Evolutionary conservation across 345 rosid genomes (phyloP), one percentile per base, ranked within the genome.

Genomic region (Salix exigua): DNA sequence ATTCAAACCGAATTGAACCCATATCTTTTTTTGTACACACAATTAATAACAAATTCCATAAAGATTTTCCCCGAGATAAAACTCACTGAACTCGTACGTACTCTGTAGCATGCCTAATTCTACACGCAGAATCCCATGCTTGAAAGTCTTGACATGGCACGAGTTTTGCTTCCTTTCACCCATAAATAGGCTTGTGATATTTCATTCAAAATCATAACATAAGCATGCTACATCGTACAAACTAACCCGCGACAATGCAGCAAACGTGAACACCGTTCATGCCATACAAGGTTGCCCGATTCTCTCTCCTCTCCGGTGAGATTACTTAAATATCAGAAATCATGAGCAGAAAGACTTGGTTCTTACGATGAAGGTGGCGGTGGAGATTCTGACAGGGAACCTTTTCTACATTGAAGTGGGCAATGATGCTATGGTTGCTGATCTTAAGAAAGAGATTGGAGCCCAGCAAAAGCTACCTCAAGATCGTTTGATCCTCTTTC

Each of bases 321-420:
- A 33, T 23, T 8, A 40, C 7, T 7, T 1, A 26, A 6, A 9
- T 37, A 33, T 9, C 16, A 23, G 48, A 18, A 46, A 30, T 35
- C 37, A 35, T 40, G 17, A 48, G 33, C 19, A 25, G 23, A 44
- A 60, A 35, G 2, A 12, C 31, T 33, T 3, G 25, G n/a, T 13
- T 71, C 25, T 44, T 25, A 68, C 58, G 64, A 94, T 94, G 98
- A 92, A 67, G 79, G 70, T 94, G 78, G 89, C 31, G 63, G 90
- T 92, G 81, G 94, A 92, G 88, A 88, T 89, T 64, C 68, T 92
- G 71, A 94, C 96, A 18, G 98, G 96, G 17, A 73, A 55, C 40
- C 81, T 88, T 21, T 87, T 90, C 83, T 80, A 77, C 63, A 42
- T 87, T 42, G 70, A 92, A 50, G 85, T 94, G 53, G 83, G 25